Percentiles rank a stretch among this genome's conserved stretches.
Conservation (phyloP, 495 filamentous ascomycete species). For the Penicillium desertorum region DNA sequence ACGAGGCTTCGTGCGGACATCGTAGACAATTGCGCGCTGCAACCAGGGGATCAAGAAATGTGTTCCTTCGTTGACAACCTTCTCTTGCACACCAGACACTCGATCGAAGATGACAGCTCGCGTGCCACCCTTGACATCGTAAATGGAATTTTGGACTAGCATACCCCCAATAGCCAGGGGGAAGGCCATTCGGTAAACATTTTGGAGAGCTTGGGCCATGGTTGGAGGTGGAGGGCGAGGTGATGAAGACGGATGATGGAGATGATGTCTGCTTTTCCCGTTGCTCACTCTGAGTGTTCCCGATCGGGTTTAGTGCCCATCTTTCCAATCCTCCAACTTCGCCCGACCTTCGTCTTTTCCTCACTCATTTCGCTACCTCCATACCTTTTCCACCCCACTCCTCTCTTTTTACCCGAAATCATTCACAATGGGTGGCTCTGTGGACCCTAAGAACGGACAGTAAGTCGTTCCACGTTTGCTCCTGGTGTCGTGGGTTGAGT, state of each 20-base stretch:
- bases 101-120: conserved; percentile 98
- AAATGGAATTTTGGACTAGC: conserved; percentile 73
- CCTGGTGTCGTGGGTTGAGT: conserved; percentile 16
- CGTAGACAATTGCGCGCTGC: conserved; percentile 91
- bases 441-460: conserved; percentile 67
- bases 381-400: conserved; percentile 16
- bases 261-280: conserved; percentile 43
- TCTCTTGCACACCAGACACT: conserved; percentile 85
- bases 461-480: conserved; percentile 50
- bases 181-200: conserved; percentile 68
- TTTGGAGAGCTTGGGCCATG: conserved; percentile 60
- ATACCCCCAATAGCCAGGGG: conserved; percentile 64
- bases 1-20: conserved; percentile 95
- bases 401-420: conserved; percentile 25
- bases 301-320: conserved; percentile 44
- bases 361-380: conserved; percentile 27
- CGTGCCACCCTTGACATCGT: conserved; percentile 93
- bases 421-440: conserved; percentile 65
- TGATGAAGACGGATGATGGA: conserved; percentile 23
- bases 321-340: conserved; percentile 32
- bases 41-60: conserved; percentile 97
- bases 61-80: conserved; percentile 91
- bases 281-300: conserved; percentile 23
- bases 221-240: conserved; percentile 28
- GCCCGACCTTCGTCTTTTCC: conserved; percentile 37